Percentiles rank a stretch among this genome's conserved stretches.
Evolutionary conservation across 1,284 basidiomycete species (phyloP).

Genomic region (Phellopilus nigrolimitatus): DNA sequence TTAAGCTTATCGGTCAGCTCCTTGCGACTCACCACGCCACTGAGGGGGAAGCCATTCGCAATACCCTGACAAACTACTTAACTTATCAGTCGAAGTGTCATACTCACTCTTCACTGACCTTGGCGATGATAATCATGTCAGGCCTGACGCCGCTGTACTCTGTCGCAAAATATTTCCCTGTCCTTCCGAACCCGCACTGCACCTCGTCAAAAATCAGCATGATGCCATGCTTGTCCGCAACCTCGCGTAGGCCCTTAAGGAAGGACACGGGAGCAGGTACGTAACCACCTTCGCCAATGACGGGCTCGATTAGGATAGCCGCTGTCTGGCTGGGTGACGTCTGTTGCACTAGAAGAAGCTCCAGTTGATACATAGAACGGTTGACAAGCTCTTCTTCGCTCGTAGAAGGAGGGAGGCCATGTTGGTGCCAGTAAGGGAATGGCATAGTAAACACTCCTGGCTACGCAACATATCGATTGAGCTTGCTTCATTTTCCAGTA

Average conservation of each 20-base stretch:
- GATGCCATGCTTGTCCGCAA: slow-evolving; percentile 87
- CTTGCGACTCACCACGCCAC: slow-evolving; percentile 77
- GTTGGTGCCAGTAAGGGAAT: slow-evolving; percentile 94
- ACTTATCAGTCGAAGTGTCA: background rate
- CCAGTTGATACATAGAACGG: slow-evolving; percentile 76
- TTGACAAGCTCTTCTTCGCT: slow-evolving; percentile 62
- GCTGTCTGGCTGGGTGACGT: slow-evolving; percentile 84
- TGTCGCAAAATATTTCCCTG: slow-evolving; percentile 81
- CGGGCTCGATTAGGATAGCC: slow-evolving; percentile 88
- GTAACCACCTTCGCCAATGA: slow-evolving; percentile 93
- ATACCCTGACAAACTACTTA: slow-evolving; percentile 51
- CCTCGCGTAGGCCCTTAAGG: slow-evolving; percentile 71
- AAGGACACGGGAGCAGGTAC: slow-evolving; percentile 83
- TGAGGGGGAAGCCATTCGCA: slow-evolving; percentile 92
- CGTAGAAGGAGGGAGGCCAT: slow-evolving; percentile 60
- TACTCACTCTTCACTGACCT: slow-evolving; percentile 39
- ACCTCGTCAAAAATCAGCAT: slow-evolving; percentile 84
- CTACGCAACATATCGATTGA: slow-evolving; percentile 35
- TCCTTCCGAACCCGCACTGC: slow-evolving; percentile 86
- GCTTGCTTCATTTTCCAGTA: slow-evolving; percentile 4
- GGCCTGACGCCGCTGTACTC: slow-evolving; percentile 80
- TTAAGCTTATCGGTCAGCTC: slow-evolving; percentile 79
- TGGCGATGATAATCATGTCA: slow-evolving; percentile 88
- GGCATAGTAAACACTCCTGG: slow-evolving; percentile 80
- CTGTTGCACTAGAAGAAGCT: slow-evolving; percentile 82